A percentile compares a stretch with the other conserved stretches of the same genome.
Evolutionary conservation across 1,284 basidiomycete genomes (phyloP).

Genomic region (Ceratobasidium papillatum): DNA sequence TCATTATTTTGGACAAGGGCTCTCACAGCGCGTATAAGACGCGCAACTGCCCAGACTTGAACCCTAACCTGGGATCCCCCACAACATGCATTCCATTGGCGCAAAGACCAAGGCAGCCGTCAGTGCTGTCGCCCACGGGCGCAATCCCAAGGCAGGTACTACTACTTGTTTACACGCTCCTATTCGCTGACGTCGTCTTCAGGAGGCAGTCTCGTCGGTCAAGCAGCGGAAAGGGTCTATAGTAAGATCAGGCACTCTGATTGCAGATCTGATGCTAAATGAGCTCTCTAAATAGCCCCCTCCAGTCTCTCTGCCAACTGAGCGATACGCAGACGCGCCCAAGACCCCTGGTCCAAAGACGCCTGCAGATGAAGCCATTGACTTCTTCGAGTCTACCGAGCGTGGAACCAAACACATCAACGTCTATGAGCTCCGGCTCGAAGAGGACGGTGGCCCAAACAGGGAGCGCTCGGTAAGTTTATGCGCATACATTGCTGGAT

Average conservation of each 20-base stretch:
- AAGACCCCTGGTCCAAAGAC: constrained; percentile 71
- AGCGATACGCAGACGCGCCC: constrained; percentile 34
- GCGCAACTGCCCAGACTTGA: constrained; percentile 2
- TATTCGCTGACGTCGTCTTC: neutral
- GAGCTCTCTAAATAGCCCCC: constrained; percentile 3
- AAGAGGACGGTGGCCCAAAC: constrained; percentile 88
- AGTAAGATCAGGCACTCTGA: neutral
- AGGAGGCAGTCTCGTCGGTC: neutral
- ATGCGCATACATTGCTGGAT: constrained; percentile 29
- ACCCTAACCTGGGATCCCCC: constrained; percentile 6
- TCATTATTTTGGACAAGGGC: constrained; percentile 32
- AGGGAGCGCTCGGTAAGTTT: constrained; percentile 80
- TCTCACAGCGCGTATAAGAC: constrained; percentile 35
- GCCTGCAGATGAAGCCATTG: constrained; percentile 89
- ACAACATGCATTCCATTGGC: neutral
- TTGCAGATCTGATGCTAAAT: neutral
- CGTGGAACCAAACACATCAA: constrained; percentile 70
- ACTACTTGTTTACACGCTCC: neutral
- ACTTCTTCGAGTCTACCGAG: constrained; percentile 77
- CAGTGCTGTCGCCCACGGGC: constrained; percentile 37
- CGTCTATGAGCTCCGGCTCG: constrained; percentile 86
- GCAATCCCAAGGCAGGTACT: constrained; percentile 36
- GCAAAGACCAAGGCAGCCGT: constrained; percentile 19
- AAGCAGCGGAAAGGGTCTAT: constrained; percentile 2
- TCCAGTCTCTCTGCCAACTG: constrained; percentile 10